A percentile compares a stretch with the other conserved stretches of the same genome.
Evolutionary conservation across 345 rosid genomes (phyloP).

Genomic region (Corchorus capsularis): DNA sequence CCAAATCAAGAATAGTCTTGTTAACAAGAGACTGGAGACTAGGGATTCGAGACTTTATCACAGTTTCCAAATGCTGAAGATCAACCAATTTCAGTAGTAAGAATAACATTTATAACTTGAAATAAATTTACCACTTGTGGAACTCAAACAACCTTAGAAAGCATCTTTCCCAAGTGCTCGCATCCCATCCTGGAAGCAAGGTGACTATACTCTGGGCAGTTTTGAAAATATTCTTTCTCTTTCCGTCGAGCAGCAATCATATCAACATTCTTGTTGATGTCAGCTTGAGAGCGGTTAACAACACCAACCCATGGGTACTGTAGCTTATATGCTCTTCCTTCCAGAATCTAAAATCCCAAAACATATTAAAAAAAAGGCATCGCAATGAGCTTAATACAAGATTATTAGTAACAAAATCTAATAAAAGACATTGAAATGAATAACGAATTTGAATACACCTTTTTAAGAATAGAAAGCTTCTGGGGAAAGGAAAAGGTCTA

Average conservation of each 20-base stretch:
- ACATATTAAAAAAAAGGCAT: constrained; percentile 21
- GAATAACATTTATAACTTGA: neutral
- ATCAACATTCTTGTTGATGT: constrained; percentile 92
- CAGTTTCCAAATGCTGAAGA: constrained; percentile 94
- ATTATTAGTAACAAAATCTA: constrained; percentile 5
- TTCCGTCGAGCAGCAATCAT: constrained; percentile 98
- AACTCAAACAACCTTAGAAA: constrained; percentile 70
- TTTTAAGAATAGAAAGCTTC: neutral
- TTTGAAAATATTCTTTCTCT: constrained; percentile 81
- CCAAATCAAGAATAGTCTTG: constrained; percentile 81
- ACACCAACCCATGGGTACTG: constrained; percentile 96
- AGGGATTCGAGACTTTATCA: constrained; percentile 91
- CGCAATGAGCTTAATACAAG: constrained; percentile 14
- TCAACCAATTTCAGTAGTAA: constrained; percentile 24
- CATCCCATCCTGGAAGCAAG: constrained; percentile 86
- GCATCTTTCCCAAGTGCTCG: constrained; percentile 86
- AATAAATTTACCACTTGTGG: neutral
- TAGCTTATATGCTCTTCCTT: constrained; percentile 85
- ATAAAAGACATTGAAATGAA: neutral
- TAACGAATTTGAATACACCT: neutral
- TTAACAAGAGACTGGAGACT: constrained; percentile 88
- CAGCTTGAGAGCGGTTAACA: constrained; percentile 99
- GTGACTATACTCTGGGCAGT: constrained; percentile 68
- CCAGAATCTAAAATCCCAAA: constrained; percentile 63
- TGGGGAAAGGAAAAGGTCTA: too few species aligned